Conservation (phyloP, 768 basidiomycete genomes). For the Tulasnella sp. region DNA sequence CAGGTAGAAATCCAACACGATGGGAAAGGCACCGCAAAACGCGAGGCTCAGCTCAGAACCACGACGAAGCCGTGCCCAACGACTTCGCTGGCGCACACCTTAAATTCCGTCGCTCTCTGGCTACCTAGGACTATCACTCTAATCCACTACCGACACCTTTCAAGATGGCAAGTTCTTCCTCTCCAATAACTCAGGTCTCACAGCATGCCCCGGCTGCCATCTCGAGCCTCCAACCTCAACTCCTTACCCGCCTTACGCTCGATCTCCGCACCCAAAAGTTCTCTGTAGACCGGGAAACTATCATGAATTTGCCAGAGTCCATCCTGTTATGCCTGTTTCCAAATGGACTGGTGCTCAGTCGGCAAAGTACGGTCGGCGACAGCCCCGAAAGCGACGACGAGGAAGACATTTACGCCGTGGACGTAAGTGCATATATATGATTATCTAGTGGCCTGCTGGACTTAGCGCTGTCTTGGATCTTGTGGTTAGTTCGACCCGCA, state of each 20-base stretch:
- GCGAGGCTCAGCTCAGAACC: no score
- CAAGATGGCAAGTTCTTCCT: conserved; percentile 22
- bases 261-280: conserved; percentile 87
- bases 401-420: conserved; percentile 91
- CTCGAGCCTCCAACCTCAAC: conserved; percentile 55
- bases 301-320: conserved; percentile 97
- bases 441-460: not conserved
- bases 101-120: no score
- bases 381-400: conserved; percentile 66
- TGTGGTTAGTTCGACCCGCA: conserved; percentile 80
- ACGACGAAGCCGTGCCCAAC: no score
- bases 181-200: conserved; percentile 29
- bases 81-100: no score
- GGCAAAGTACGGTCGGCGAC: conserved; percentile 65
- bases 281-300: conserved; percentile 90
- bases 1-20: no score
- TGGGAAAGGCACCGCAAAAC: no score
- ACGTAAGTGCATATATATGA: conserved; percentile 49
- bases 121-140: no score
- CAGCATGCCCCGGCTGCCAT: conserved; percentile 14
- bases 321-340: conserved; percentile 94
- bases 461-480: conserved; percentile 11
- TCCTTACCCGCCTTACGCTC: conserved; percentile 76
- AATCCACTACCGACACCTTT: no score
- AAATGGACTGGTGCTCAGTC: conserved; percentile 86